Evolutionary conservation across 164 flowering plant species (phyloP).

Genomic region (Santalum album): DNA sequence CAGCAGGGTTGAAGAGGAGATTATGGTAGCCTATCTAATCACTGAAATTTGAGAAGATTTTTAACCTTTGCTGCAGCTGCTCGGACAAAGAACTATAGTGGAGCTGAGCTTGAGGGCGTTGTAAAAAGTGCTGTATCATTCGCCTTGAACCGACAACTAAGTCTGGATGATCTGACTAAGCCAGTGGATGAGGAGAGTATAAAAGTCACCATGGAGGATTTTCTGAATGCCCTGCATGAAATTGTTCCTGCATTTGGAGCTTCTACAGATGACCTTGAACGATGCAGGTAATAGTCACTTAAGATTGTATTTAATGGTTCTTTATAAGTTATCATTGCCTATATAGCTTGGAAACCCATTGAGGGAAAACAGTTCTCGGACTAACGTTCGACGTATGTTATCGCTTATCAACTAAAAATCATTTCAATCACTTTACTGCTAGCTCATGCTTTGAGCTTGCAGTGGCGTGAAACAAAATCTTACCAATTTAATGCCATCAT

Average conservation of each 20-base stretch:
- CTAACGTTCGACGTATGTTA: no score
- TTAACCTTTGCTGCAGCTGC: conserved; percentile 54
- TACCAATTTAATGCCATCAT: neutral
- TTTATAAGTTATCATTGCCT: neutral
- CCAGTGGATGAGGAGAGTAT: conserved; percentile 91
- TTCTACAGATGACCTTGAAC: conserved; percentile 83
- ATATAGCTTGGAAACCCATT: neutral
- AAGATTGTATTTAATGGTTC: neutral
- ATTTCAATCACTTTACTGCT: neutral
- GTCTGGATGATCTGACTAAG: conserved; percentile 88
- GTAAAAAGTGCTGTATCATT: conserved; percentile 96
- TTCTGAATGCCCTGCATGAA: conserved; percentile 73
- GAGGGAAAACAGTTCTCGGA: no score
- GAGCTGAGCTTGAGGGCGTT: conserved; percentile 99
- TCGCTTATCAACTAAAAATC: no score
- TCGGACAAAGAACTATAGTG: conserved; percentile 92
- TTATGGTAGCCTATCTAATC: neutral
- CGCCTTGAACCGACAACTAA: conserved; percentile 86
- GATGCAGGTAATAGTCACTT: conserved; percentile 54
- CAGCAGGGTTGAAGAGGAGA: no score
- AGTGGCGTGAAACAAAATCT: neutral
- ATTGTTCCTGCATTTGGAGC: conserved; percentile 96
- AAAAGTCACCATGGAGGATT: conserved; percentile 92
- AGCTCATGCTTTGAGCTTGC: neutral
- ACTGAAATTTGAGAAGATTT: neutral